Percentiles rank a stretch among this genome's conserved stretches.
These are phyloP conservation scores for Malus fusca DNA, from an alignment of 306 rosid genomes.

Conservation along the genomic window DNA sequence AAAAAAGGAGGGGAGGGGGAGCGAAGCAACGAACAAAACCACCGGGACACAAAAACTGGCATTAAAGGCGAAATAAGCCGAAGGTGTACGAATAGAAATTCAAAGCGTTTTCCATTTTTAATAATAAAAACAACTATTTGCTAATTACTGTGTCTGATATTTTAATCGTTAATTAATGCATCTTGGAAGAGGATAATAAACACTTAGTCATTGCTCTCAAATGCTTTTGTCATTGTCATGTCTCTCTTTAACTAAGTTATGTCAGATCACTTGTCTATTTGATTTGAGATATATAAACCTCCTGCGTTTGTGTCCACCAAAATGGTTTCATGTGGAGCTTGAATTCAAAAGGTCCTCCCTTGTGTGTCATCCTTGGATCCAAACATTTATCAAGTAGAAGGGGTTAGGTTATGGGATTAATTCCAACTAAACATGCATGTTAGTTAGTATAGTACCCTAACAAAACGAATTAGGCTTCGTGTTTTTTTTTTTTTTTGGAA, in stretches of 20 bases:
- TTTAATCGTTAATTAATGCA: not conserved
- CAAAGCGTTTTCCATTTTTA: not conserved
- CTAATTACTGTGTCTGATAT: not conserved
- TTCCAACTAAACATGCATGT: not conserved
- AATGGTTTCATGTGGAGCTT: not conserved
- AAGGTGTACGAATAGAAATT: not conserved
- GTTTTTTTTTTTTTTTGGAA: too few relatives aligned
- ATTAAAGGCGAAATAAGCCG: not conserved
- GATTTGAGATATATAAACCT: not conserved
- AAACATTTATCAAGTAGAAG: not conserved
- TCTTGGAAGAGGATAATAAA: not conserved
- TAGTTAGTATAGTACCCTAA: not conserved
- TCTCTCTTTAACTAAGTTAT: too few relatives aligned
- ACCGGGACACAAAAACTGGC: not conserved
- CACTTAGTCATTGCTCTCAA: too few relatives aligned
- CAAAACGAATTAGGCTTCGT: too few relatives aligned
- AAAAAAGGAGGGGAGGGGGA: not conserved
- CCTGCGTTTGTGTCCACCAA: not conserved
- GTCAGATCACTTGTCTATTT: too few relatives aligned
- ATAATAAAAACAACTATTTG: too few relatives aligned
- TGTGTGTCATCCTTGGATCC: not conserved
- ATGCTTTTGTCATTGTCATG: too few relatives aligned
- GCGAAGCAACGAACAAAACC: conserved; percentile 21
- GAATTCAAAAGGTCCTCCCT: not conserved
- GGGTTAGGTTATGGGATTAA: not conserved